Percentiles rank a stretch among this genome's conserved stretches.
phyloP scores from a whole-genome alignment of 2,329 filamentous ascomycete species.

The Diplodia corticola region DNA sequence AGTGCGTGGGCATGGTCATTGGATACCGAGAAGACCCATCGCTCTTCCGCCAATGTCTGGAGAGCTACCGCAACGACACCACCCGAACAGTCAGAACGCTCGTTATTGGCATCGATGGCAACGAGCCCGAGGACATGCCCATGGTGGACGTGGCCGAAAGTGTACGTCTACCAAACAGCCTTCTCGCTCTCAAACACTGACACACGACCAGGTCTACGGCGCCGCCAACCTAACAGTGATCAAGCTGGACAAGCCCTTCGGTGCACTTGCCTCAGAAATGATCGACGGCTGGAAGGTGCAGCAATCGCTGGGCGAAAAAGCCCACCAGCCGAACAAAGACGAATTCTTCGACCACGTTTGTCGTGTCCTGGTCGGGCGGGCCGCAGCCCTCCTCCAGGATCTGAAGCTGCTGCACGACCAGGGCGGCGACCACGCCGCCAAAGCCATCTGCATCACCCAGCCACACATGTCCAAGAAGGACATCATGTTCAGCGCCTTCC shows the following conservation, averaged over 20 bases:
- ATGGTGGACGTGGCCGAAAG: conserved; percentile 35
- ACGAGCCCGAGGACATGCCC: conserved; percentile 32
- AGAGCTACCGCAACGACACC: conserved; percentile 32
- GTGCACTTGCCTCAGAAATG: conserved; percentile 11
- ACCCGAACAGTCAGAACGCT: conserved; percentile 29
- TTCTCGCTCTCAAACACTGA: not conserved
- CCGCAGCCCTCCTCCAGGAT: not conserved
- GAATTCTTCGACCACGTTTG: conserved; percentile 29
- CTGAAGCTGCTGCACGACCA: not conserved
- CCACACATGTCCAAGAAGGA: conserved; percentile 44
- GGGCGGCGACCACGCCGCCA: conserved; percentile 21
- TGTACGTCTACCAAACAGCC: conserved; percentile 23
- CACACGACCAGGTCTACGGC: not conserved
- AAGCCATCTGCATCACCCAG: conserved; percentile 37
- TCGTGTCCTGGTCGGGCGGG: conserved; percentile 26
- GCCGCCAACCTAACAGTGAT: conserved; percentile 7
- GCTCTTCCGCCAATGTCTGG: conserved; percentile 32
- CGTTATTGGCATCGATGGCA: conserved; percentile 35
- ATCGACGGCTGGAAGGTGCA: not conserved
- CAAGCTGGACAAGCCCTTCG: conserved; percentile 32
- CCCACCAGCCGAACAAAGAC: conserved; percentile 1
- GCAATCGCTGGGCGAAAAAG: not conserved
- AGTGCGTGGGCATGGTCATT: conserved; percentile 34
- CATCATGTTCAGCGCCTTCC: conserved; percentile 43
- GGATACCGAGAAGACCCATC: conserved; percentile 37